Percentiles rank a stretch among this genome's conserved stretches.
These are phyloP conservation scores for Ustanciosporium gigantosporum DNA, from an alignment of 1,284 basidiomycete species.

Conservation along the genomic window DNA sequence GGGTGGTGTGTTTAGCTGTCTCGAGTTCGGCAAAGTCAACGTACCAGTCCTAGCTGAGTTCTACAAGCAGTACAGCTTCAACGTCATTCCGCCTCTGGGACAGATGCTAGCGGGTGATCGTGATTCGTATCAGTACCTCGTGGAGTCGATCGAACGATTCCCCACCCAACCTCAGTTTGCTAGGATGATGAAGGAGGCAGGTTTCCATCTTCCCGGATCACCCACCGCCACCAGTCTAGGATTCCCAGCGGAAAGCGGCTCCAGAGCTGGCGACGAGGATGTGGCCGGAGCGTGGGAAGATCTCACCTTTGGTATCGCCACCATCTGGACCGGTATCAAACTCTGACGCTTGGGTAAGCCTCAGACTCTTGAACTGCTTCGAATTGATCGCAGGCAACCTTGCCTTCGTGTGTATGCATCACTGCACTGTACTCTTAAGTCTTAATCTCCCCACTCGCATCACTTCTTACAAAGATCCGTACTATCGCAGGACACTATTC, in stretches of 20 bases:
- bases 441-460: too few species aligned
- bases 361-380: neutral
- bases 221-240: conserved; percentile 50
- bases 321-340: conserved; percentile 57
- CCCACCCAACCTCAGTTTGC: conserved; percentile 88
- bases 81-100: conserved; percentile 89
- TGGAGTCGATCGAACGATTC: conserved; percentile 95
- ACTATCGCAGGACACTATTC: too few species aligned
- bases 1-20: conserved; percentile 90
- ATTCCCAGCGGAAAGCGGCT: conserved; percentile 35
- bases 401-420: neutral
- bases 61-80: conserved; percentile 96
- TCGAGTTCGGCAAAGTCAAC: conserved; percentile 93
- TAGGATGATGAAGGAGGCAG: conserved; percentile 69
- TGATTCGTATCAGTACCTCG: conserved; percentile 87
- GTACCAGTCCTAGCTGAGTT: conserved; percentile 84
- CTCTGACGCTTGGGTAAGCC: conserved; percentile 4
- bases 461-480: too few species aligned
- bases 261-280: conserved; percentile 23
- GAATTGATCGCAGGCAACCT: neutral
- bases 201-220: conserved; percentile 60
- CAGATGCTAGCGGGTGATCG: conserved; percentile 94
- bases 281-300: conserved; percentile 57
- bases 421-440: neutral
- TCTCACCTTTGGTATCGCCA: conserved; percentile 56